A percentile compares a stretch with the other conserved stretches of the same genome.
phyloP scores from a whole-genome alignment of 495 filamentous ascomycete genomes.

The Aspergillus baeticus region DNA sequence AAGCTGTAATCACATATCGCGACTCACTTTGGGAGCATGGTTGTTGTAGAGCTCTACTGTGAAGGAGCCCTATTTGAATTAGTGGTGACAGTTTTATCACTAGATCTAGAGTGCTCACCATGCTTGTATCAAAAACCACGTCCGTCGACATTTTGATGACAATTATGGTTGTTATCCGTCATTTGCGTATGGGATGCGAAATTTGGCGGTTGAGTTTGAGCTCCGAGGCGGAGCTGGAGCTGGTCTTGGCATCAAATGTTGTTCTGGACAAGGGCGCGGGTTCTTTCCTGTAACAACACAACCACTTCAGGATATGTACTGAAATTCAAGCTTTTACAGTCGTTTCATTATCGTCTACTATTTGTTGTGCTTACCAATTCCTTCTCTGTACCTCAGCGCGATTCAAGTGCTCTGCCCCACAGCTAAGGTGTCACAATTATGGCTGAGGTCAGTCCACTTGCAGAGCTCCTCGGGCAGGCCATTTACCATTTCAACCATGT shows the following conservation, averaged over 20 bases:
- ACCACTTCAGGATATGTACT: conserved; percentile 15
- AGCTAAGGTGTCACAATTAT: conserved; percentile 23
- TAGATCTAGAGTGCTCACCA: conserved; percentile 50
- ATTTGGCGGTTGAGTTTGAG: conserved; percentile 17
- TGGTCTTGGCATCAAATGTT: conserved; percentile 26
- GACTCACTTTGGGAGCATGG: conserved; percentile 67
- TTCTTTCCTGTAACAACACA: conserved; percentile 12
- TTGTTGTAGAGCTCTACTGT: conserved; percentile 83
- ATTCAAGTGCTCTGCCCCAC: background rate
- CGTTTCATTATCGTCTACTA: background rate
- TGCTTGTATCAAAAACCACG: conserved; percentile 75
- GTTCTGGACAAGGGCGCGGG: background rate
- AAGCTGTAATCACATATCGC: background rate
- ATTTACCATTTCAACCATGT: conserved; percentile 50
- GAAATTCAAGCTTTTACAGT: background rate
- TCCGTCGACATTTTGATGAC: conserved; percentile 66
- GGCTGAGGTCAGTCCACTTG: conserved; percentile 45
- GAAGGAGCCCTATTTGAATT: conserved; percentile 66
- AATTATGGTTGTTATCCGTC: background rate
- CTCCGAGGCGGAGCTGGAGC: conserved; percentile 15
- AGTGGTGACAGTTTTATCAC: conserved; percentile 11
- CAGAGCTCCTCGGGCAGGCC: conserved; percentile 46
- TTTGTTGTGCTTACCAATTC: background rate
- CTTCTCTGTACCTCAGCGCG: background rate
- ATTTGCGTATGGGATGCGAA: background rate